These are phyloP conservation scores for Fraxinus americana DNA, from an alignment of 257 asterid species.

Conservation along the genomic window DNA sequence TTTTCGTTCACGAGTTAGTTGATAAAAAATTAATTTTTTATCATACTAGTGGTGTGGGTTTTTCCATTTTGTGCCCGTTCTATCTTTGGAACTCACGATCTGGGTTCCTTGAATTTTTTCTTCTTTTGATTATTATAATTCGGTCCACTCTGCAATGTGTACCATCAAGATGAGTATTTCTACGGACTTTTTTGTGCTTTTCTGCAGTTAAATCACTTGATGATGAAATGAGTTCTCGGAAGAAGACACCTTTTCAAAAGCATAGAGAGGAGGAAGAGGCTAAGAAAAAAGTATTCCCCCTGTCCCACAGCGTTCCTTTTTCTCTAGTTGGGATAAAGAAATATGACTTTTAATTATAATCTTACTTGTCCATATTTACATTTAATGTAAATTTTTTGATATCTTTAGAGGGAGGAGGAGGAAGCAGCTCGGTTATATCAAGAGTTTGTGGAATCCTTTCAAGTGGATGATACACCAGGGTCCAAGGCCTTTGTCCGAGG, in stretches of 20 bases:
- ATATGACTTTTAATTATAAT: neutral
- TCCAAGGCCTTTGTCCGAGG: slow-evolving; percentile 90
- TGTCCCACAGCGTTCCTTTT: neutral
- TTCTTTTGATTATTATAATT: neutral
- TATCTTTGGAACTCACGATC: neutral
- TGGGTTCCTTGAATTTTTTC: neutral
- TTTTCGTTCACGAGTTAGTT: neutral
- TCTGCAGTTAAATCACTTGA: neutral
- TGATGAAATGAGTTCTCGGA: slow-evolving; percentile 71
- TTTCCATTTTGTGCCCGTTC: neutral
- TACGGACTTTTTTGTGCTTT: neutral
- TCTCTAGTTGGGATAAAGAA: slow-evolving; percentile 11
- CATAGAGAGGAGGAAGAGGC: slow-evolving; percentile 97
- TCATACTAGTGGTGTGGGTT: neutral
- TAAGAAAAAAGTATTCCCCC: slow-evolving; percentile 64
- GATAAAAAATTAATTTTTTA: neutral
- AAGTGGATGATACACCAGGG: slow-evolving; percentile 71
- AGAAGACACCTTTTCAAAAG: slow-evolving; percentile 95
- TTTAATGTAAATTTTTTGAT: slow-evolving; percentile 16
- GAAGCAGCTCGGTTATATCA: slow-evolving; percentile 85
- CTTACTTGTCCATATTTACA: neutral
- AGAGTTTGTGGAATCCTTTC: slow-evolving; percentile 84
- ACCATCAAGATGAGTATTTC: neutral
- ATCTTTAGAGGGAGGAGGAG: slow-evolving; percentile 77
- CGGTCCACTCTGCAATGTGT: neutral